Conservation (phyloP, 1,284 basidiomycete genomes). For the Apiotrichum mycotoxinovorans region DNA sequence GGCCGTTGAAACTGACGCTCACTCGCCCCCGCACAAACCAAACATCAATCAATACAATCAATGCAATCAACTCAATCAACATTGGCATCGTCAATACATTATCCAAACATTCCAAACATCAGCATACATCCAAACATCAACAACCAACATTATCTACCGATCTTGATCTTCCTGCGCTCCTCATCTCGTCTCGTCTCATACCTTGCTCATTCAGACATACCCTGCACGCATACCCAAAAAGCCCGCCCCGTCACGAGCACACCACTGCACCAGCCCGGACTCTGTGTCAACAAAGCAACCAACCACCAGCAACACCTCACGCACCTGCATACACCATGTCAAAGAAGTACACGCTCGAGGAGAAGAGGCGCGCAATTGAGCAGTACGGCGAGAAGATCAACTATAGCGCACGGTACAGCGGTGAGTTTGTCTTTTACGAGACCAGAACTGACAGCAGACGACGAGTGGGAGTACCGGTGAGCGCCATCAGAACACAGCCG, state of each 20-base stretch:
- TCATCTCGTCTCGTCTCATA: no score
- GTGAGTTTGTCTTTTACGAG: conserved; percentile 26
- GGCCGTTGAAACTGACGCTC: no score
- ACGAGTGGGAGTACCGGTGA: conserved; percentile 50
- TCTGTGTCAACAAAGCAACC: neutral
- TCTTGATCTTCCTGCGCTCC: no score
- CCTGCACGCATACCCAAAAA: neutral
- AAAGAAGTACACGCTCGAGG: conserved; percentile 47
- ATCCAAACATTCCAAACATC: no score
- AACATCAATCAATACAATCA: no score
- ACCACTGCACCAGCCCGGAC: neutral
- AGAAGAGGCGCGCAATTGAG: conserved; percentile 48
- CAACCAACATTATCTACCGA: no score
- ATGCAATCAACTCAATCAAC: no score
- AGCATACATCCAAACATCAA: no score
- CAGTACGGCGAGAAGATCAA: conserved; percentile 49
- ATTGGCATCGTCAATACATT: no score
- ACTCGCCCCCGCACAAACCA: no score
- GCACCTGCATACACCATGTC: conserved; percentile 31
- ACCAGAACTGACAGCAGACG: conserved; percentile 30
- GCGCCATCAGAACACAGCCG: neutral
- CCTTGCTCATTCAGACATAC: neutral
- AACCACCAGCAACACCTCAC: neutral
- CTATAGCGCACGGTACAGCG: conserved; percentile 43
- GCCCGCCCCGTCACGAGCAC: neutral